Conservation (phyloP, 2,329 filamentous ascomycete genomes). For the Ascochyta clinopodiicola region DNA sequence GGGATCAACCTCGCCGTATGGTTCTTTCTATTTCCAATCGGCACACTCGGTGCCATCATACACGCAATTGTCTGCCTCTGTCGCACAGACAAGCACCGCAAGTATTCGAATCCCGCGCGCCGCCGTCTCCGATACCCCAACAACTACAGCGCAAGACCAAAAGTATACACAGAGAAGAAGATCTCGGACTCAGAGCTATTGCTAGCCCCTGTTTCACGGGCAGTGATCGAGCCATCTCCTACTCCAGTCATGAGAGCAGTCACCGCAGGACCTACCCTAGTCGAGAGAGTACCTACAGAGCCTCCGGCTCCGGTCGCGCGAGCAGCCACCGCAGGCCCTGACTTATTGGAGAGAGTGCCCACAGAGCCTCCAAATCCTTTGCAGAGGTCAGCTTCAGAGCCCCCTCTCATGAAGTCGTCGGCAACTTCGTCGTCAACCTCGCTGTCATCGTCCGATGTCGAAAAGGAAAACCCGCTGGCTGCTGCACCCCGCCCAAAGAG, state of each 20-base stretch:
- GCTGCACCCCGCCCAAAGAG: neutral
- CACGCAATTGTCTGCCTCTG: constrained; percentile 22
- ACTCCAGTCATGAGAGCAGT: constrained; percentile 5
- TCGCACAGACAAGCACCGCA: constrained; percentile 12
- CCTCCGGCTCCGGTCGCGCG: constrained; percentile 1
- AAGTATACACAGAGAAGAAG: neutral
- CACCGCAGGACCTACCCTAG: neutral
- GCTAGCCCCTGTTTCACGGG: neutral
- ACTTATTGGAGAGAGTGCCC: neutral
- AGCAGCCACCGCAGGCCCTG: neutral
- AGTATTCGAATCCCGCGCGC: constrained; percentile 11
- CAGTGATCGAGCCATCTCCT: neutral
- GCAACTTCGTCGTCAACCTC: constrained; percentile 6
- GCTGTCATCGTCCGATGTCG: constrained; percentile 10
- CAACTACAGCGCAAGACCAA: neutral
- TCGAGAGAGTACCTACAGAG: constrained; percentile 1
- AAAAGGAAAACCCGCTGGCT: neutral
- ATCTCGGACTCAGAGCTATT: neutral
- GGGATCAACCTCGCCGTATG: constrained; percentile 11
- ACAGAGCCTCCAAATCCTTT: neutral
- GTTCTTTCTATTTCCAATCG: constrained; percentile 6
- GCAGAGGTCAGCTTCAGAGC: neutral
- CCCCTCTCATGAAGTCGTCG: neutral
- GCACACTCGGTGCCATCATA: constrained; percentile 4
- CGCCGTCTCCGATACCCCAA: constrained; percentile 12